phyloP scores from a whole-genome alignment of 805 yeast genomes.

The Blastobotrys terrestris region DNA sequence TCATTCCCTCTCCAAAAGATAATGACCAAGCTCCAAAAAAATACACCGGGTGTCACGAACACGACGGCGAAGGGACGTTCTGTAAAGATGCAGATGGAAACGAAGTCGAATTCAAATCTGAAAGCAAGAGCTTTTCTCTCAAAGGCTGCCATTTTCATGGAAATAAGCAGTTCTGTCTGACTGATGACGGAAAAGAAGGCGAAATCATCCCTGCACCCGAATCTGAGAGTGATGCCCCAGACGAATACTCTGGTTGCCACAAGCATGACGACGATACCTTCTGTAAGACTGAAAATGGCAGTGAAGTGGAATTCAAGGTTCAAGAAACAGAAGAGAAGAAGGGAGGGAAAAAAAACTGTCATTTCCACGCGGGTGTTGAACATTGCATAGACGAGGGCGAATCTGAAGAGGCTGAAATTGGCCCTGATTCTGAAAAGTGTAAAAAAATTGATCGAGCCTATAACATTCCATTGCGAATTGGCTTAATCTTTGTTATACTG shows the following conservation, averaged over 20 bases:
- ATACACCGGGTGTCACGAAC: not conserved
- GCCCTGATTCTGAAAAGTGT: not conserved
- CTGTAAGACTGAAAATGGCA: not conserved
- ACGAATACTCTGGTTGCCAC: not conserved
- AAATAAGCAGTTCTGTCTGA: not conserved
- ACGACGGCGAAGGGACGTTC: not conserved
- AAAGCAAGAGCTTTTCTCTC: not conserved
- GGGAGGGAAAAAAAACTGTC: not conserved
- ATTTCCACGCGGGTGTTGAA: not conserved
- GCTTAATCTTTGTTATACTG: slow-evolving; percentile 57
- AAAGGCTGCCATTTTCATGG: not conserved
- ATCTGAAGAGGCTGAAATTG: not conserved
- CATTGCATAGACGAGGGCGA: not conserved
- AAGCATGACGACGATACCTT: not conserved
- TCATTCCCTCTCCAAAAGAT: not conserved
- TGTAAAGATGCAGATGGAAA: not conserved
- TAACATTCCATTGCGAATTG: slow-evolving; percentile 30
- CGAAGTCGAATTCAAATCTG: not conserved
- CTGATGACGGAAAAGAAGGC: not conserved
- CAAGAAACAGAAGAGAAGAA: not conserved
- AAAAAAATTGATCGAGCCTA: not conserved
- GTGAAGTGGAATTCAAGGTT: not conserved
- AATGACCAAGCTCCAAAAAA: not conserved
- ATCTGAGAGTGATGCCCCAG: not conserved
- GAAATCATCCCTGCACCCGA: not conserved